Evolutionary conservation across 306 rosid species (phyloP).

Genomic region (Trifolium subterraneum): DNA sequence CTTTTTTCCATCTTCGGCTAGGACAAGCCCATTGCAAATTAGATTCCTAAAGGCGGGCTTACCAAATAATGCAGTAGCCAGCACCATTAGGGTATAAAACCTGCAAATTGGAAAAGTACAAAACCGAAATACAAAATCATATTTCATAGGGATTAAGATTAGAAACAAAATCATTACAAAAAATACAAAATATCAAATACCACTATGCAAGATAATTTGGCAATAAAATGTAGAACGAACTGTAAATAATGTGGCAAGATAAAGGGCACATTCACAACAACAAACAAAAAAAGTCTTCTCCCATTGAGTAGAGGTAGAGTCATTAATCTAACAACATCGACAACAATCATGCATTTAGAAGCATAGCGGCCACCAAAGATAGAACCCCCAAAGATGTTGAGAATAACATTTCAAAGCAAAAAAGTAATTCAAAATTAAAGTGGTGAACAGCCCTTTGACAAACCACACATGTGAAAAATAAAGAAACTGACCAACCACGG

Average conservation of each 20-base stretch:
- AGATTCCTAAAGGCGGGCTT: conserved; percentile 95
- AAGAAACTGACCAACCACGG: conserved; percentile 88
- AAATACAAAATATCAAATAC: conserved; percentile 8
- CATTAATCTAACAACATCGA: background rate
- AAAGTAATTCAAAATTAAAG: conserved; percentile 11
- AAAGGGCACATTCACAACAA: conserved; percentile 9
- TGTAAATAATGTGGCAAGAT: conserved; percentile 24
- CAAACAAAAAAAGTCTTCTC: background rate
- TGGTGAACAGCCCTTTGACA: conserved; percentile 26
- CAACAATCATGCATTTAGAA: background rate
- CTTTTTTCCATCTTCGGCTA: conserved; percentile 96
- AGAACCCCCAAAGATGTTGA: background rate
- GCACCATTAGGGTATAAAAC: conserved; percentile 98
- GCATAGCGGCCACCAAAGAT: background rate
- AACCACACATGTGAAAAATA: conserved; percentile 15
- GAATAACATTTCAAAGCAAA: conserved; percentile 18
- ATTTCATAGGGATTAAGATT: conserved; percentile 5
- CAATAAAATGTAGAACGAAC: conserved; percentile 16
- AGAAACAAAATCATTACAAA: background rate
- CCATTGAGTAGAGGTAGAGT: background rate
- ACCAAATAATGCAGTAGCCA: conserved; percentile 87
- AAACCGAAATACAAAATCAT: conserved; percentile 32
- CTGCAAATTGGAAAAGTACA: conserved; percentile 54
- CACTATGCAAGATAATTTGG: background rate
- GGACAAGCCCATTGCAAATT: conserved; percentile 97